A percentile compares a stretch with the other conserved stretches of the same genome.
phyloP scores from a whole-genome alignment of 805 yeast genomes.

The Wickerhamiella parazyma region DNA sequence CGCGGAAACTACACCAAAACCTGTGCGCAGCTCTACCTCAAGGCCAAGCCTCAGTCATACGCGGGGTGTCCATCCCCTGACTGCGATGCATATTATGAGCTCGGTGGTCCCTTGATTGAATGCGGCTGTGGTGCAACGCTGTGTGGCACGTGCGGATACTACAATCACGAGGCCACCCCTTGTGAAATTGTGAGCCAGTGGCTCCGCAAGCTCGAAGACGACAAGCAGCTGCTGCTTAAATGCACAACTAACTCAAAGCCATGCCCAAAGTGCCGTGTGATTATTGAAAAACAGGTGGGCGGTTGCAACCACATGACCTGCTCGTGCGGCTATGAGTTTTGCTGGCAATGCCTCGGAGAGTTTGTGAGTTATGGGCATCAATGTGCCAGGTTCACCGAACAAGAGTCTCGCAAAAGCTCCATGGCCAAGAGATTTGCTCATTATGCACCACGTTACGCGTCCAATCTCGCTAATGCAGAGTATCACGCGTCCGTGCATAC shows the following conservation, averaged over 20 bases:
- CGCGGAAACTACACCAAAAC: not conserved
- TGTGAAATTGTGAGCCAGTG: conserved; percentile 57
- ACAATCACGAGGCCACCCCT: conserved; percentile 75
- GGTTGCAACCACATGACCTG: conserved; percentile 94
- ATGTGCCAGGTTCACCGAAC: conserved; percentile 1
- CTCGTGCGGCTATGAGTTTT: conserved; percentile 63
- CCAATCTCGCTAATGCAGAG: not conserved
- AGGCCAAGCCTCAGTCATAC: not conserved
- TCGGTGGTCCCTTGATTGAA: conserved; percentile 32
- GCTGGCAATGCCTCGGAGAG: conserved; percentile 64
- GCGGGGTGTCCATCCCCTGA: conserved; percentile 64
- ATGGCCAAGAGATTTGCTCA: conserved; percentile 7
- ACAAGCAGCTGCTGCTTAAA: conserved; percentile 83
- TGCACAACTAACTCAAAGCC: conserved; percentile 67
- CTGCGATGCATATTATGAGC: conserved; percentile 46
- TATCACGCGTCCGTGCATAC: conserved; percentile 28
- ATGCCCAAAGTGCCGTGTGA: conserved; percentile 69
- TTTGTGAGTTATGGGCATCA: conserved; percentile 7
- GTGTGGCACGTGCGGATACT: conserved; percentile 63
- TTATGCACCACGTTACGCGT: conserved; percentile 9
- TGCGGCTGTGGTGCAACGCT: conserved; percentile 59
- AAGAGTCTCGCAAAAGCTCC: not conserved
- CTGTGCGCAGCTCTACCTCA: not conserved
- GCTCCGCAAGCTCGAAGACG: conserved; percentile 71
- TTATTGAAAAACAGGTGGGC: conserved; percentile 82